Base-by-base conservation (phyloP, 306 rosid genomes). In the Ceratonia siliqua region DNA sequence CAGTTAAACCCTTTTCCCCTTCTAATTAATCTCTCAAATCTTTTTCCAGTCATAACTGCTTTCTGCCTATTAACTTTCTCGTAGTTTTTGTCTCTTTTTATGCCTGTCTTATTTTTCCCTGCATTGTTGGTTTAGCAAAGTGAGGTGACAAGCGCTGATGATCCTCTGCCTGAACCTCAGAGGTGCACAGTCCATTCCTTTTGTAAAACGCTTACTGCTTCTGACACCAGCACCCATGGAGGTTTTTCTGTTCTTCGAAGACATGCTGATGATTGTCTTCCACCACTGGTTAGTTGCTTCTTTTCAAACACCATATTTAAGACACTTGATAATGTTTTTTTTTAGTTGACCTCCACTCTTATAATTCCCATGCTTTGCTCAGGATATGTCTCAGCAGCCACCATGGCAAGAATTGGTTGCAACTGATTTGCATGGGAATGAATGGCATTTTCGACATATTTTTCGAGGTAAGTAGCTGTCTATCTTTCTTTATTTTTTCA, bases 381-480 rank as follows among this genome's bases (percentile, higher is more conserved):
- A 93, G 98, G 98, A 93, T 79, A 93, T 93, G 98, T 83, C 97
- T 53, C 98, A 93, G 84, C 98, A 91, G 83, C 98, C 97, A 46
- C 98, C 98, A 7, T 93, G 98, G 97, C 98, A 93, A 86, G 98
- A 93, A 81, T 81, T 93, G 84, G 91, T 91, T 61, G 97, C 98
- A 59, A 81, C 96, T 81, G 98, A 93, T 84, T 83, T 93, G 82
- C 98, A 93, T 75, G 89, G 93, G 52, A 88, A 75, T 82, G 92
- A 91, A 79, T 93, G 98, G 98, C 98, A 88, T 85, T 93, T 93
- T 82, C 91, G 98, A 58, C 98, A 93, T 83, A 93, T 93, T 82
- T 93, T 93, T 79, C 92, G 97, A 79, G 98, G 98, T 86, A 68
- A 46, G 43, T 49, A 12, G 21, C 38, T 55, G 69, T 58, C 57